Percentiles rank a stretch among this genome's conserved stretches.
Evolutionary conservation across 768 basidiomycete species (phyloP).

Genomic region (Mycena epipterygia): DNA sequence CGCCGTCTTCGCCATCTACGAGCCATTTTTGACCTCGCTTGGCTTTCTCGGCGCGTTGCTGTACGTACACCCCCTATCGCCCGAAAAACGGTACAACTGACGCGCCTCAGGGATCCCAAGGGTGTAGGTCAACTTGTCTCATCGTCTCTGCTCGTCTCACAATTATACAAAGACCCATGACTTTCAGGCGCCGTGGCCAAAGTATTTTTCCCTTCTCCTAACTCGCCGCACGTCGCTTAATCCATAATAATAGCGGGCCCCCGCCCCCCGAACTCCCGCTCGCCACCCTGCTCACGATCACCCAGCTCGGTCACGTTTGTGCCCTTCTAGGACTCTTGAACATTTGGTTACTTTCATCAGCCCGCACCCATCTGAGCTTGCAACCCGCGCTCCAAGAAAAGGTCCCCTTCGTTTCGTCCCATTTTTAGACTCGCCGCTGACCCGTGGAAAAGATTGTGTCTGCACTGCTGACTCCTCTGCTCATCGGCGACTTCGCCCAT

Average conservation of each 20-base stretch:
- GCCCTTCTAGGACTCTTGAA: conserved; percentile 81
- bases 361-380: conserved; percentile 68
- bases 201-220: conserved; percentile 12
- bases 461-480: conserved; percentile 75
- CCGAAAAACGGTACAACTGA: conserved; percentile 15
- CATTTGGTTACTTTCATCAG: conserved; percentile 72
- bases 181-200: conserved; percentile 81
- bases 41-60: conserved; percentile 73
- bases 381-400: conserved; percentile 76
- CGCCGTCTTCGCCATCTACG: conserved; percentile 79
- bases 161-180: conserved; percentile 70
- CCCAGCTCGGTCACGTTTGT: conserved; percentile 85
- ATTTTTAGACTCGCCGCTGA: not conserved
- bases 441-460: conserved; percentile 62
- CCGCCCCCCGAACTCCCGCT: conserved; percentile 62
- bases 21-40: conserved; percentile 73
- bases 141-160: conserved; percentile 13
- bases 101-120: conserved; percentile 66
- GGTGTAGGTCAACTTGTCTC: conserved; percentile 57
- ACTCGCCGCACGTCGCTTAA: not conserved
- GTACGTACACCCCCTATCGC: conserved; percentile 53
- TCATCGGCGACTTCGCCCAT: conserved; percentile 78
- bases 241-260: conserved; percentile 37
- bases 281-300: conserved; percentile 79
- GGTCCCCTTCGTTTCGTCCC: not conserved